Base-by-base conservation (phyloP, 805 yeast genomes). In the Spathaspora passalidarum region DNA sequence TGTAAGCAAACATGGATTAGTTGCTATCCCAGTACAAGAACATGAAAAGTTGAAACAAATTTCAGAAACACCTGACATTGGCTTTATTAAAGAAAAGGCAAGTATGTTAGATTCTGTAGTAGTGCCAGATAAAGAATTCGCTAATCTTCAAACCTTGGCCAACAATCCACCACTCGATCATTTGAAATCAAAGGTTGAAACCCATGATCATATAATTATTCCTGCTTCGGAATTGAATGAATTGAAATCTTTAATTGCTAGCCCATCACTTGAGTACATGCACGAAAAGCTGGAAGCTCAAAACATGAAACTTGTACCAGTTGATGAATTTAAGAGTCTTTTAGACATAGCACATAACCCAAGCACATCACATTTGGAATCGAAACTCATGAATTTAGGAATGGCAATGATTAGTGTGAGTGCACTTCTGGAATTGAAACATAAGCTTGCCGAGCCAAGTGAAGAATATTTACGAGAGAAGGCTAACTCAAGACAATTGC, bases 361-460 rank as follows among this genome's bases (percentile, higher is more conserved):
- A 4, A 54, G 55, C 16, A 59, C 61, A 46, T 58, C 55, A 1
- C 66, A 68, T 46, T 49, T 70, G 16, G 61, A 65, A 1, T 32
- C 52, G 2, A 68, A 66, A 47, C 73, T 75, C 10, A 62, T 64
- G 46, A 61, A 62, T 49, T 44, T 20, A 52, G 29, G 63, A 60
- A 20, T 34, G 44, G 14, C 17, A 23, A 9, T 47, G n/a, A 32
- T 47, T 36, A 19, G 11, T n/a, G 44, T 22, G n/a, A 16, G 25
- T 3, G 47, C 43, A 32, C 29, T 38, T 14, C 11, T 10, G 2
- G 20, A 20, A 17, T 39, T 47, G 38, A 29, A 42, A 36, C 23
- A 37, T 19, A 43, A 47, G 26, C 60, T 65, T 0, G 51, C 61
- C 22, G 46, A 49, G 7, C 71, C 71, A 9, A 25, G 55, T 2